Conservation (phyloP, 805 yeast genomes). For the Nakazawaea sp. region DNA sequence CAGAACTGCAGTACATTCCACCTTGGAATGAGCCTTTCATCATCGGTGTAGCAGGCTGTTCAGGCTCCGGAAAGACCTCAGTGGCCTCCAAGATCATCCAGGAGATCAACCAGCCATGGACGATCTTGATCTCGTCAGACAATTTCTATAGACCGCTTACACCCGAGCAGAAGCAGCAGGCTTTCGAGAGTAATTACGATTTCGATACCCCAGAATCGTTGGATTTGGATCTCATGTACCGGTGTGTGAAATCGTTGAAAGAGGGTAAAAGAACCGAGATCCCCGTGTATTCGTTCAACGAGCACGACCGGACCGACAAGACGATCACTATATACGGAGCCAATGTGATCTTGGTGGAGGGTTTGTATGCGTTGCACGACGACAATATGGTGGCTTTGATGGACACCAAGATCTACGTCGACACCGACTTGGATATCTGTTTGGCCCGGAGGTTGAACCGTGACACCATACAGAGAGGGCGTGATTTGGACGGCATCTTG, state of each 20-base stretch:
- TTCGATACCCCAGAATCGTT: constrained; percentile 84
- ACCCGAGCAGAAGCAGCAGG: constrained; percentile 51
- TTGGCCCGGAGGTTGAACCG: constrained; percentile 81
- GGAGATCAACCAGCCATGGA: constrained; percentile 85
- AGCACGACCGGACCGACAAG: constrained; percentile 56
- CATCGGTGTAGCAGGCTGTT: constrained; percentile 80
- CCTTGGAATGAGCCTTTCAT: constrained; percentile 89
- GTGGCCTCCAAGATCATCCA: constrained; percentile 79
- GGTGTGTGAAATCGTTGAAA: constrained; percentile 59
- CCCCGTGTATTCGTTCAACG: constrained; percentile 62
- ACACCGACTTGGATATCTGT: constrained; percentile 90
- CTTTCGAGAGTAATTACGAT: constrained; percentile 68
- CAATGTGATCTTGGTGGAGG: constrained; percentile 87
- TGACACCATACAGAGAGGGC: constrained; percentile 79
- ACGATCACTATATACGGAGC: constrained; percentile 85
- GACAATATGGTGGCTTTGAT: constrained; percentile 61
- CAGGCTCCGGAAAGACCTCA: constrained; percentile 92
- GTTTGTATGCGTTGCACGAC: constrained; percentile 78
- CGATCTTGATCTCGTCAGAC: constrained; percentile 82
- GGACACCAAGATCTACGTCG: constrained; percentile 87
- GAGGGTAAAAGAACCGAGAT: constrained; percentile 62
- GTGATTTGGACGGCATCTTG: constrained; percentile 77
- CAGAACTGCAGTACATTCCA: constrained; percentile 45
- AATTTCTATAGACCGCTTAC: constrained; percentile 80
- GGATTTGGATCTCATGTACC: constrained; percentile 67